These are phyloP conservation scores for Ascochyta rabiei DNA, from an alignment of 2,329 filamentous ascomycete species.

Conservation along the genomic window DNA sequence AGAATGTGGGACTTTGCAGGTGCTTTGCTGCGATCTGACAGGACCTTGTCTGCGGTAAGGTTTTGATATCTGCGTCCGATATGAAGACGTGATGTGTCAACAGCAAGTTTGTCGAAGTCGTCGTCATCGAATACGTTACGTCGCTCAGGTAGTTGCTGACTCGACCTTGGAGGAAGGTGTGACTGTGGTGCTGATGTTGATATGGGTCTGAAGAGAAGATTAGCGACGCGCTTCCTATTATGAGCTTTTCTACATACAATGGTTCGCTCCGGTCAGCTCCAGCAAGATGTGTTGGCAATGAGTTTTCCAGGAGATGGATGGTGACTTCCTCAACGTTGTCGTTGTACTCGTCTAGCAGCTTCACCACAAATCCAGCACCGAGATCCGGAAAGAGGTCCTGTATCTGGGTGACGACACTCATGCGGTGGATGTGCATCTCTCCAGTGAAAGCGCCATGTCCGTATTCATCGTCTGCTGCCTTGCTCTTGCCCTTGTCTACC, in stretches of 20 bases:
- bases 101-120: constrained; percentile 72
- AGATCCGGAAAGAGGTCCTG: constrained; percentile 92
- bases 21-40: constrained; percentile 68
- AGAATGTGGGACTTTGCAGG: constrained; percentile 85
- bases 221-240: constrained; percentile 6
- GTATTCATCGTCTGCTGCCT: constrained; percentile 43
- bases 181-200: constrained; percentile 27
- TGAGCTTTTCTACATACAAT: constrained; percentile 51
- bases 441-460: constrained; percentile 45
- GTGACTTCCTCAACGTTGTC: constrained; percentile 81
- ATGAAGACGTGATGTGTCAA: constrained; percentile 72
- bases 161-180: constrained; percentile 63
- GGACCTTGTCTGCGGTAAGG: constrained; percentile 73
- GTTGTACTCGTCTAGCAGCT: constrained; percentile 77
- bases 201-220: constrained; percentile 25
- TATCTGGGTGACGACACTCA: constrained; percentile 87
- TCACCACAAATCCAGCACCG: constrained; percentile 80
- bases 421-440: constrained; percentile 75
- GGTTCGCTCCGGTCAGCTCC: constrained; percentile 68
- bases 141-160: constrained; percentile 62
- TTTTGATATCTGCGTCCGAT: constrained; percentile 73
- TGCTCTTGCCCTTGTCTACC: constrained; percentile 70
- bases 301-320: constrained; percentile 79
- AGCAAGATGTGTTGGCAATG: constrained; percentile 72
- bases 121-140: constrained; percentile 79